Evolutionary conservation across 1,284 basidiomycete species (phyloP), one percentile per base, ranked within the genome.

Genomic region (Rhodofomes roseus): DNA sequence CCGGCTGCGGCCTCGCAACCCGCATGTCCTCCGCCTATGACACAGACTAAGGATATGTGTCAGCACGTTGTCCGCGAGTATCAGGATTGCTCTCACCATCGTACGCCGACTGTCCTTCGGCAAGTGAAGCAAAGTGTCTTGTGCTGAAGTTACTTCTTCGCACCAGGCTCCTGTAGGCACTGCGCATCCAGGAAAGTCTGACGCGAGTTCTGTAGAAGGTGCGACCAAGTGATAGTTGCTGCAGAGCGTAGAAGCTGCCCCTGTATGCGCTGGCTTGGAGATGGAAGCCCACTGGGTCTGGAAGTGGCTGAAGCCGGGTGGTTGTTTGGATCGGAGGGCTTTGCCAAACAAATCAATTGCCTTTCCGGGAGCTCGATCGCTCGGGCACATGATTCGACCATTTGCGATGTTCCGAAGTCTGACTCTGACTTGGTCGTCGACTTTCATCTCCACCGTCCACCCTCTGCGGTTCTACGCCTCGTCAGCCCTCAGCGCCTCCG

Each of bases 1-100:
- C 88, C 93, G 11, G 93, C 85, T 0, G 94, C 93, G 1, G 94
- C 93, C 73, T 96, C 94, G 66, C 91, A 93, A 1, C 93, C 93
- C 31, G 94, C 94, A 77, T 96, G 93, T 1, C 94, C 93, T 7
- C 90, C 94, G n/a, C 93, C 94, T 64, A 96, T 90, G 31, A 96
- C 81, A 65, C 92, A 90, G 0, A 95, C 92, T 90, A 27, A 3
- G 4, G 14, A 39, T 4, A 14, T 4, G 16, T 8, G 4, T 39
- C 5, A 34, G 31, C 43, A 27, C 37, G 25, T 23, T 25, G 18
- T 34, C 27, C 9, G 6, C 16, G 23, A 12, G 20, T 39, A 23
- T n/a, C 27, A 25, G 11, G 18, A 34, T 18, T 36, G 11, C n/a
- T 48, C 22, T 3, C 54, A 70, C 71, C 71, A 56, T 73, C 71